Conservation (phyloP, 116 monocot species). For the Iris pallida region DNA sequence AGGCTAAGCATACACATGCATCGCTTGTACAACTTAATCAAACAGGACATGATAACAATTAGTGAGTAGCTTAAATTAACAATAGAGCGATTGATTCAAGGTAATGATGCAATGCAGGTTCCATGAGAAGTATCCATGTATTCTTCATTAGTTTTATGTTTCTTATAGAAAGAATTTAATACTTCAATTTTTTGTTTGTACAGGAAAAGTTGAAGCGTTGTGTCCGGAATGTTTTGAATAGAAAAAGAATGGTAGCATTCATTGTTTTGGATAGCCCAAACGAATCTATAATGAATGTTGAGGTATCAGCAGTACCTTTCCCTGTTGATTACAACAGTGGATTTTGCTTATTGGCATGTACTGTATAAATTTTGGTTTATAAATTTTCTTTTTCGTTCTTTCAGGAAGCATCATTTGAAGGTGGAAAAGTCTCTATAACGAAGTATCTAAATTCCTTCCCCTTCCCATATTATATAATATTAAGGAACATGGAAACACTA, state of each 20-base stretch:
- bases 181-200: background rate
- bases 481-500: conserved; percentile 80
- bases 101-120: too few species aligned
- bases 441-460: conserved; percentile 76
- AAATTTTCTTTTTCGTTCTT: conserved; percentile 10
- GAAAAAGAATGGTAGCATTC: conserved; percentile 78
- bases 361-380: background rate
- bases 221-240: conserved; percentile 56
- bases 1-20: too few species aligned
- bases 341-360: background rate
- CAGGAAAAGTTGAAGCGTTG: conserved; percentile 65
- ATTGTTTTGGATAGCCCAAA: conserved; percentile 68
- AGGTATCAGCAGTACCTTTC: conserved; percentile 25
- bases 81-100: too few species aligned
- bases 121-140: too few species aligned
- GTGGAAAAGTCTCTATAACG: conserved; percentile 28
- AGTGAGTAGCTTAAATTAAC: too few species aligned
- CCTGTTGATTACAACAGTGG: too few species aligned
- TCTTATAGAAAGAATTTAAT: too few species aligned
- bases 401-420: conserved; percentile 61
- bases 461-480: conserved; percentile 81
- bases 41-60: too few species aligned
- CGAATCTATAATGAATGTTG: conserved; percentile 72
- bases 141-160: too few species aligned
- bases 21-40: too few species aligned